Evolutionary conservation across 108 stramenopile genomes (phyloP).

Genomic region (Cyclotella cryptica): DNA sequence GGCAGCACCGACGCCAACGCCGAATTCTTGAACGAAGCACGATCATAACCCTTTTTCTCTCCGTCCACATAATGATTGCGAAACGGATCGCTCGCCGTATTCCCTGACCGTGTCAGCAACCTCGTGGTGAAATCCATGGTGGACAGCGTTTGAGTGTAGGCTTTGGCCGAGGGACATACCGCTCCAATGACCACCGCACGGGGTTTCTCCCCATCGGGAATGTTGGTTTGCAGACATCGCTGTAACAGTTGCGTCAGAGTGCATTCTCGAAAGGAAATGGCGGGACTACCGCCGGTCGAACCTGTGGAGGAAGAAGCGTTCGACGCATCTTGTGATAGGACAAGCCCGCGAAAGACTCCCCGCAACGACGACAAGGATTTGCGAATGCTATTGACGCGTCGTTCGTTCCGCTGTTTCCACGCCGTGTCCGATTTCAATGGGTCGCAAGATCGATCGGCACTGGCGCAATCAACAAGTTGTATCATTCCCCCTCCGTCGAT

Average conservation of each 20-base stretch:
- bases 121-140: slow-evolving; percentile 73
- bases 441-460: slow-evolving; percentile 32
- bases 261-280: slow-evolving; percentile 72
- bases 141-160: slow-evolving; percentile 67
- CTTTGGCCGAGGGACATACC: slow-evolving; percentile 56
- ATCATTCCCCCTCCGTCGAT: slow-evolving; percentile 16
- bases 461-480: slow-evolving; percentile 63
- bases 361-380: slow-evolving; percentile 64
- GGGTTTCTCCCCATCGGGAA: slow-evolving; percentile 16
- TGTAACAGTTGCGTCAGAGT: slow-evolving; percentile 83
- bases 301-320: neutral
- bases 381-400: slow-evolving; percentile 43
- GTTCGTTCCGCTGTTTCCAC: slow-evolving; percentile 15
- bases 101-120: slow-evolving; percentile 58
- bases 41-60: slow-evolving; percentile 12
- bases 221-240: slow-evolving; percentile 59
- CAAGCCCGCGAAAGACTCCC: slow-evolving; percentile 55
- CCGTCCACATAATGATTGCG: neutral
- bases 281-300: neutral
- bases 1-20: slow-evolving; percentile 11
- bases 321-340: slow-evolving; percentile 12
- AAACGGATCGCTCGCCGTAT: slow-evolving; percentile 65
- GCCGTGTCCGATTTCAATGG: neutral
- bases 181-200: slow-evolving; percentile 68
- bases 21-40: slow-evolving; percentile 14